phyloP scores from a whole-genome alignment of 768 basidiomycete species.

The Terana coerulea region DNA sequence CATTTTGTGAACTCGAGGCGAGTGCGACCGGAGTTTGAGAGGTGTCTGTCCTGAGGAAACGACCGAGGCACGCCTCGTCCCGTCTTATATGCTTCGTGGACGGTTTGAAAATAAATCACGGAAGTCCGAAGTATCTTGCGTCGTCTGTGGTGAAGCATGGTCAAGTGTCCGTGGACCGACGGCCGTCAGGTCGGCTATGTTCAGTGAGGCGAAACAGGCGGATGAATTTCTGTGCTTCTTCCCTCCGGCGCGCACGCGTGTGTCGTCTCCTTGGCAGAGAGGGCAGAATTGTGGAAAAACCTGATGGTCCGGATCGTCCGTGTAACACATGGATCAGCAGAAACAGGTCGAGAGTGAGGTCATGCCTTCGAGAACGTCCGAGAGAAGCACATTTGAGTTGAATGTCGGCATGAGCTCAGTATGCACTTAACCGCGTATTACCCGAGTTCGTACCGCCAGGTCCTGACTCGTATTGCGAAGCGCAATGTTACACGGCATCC shows the following conservation, averaged over 20 bases:
- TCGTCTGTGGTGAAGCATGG: too few relatives aligned
- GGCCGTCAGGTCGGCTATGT: too few relatives aligned
- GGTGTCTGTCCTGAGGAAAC: slow-evolving; percentile 5
- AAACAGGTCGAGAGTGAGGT: background rate
- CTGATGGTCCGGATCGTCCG: background rate
- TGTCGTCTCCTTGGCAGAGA: background rate
- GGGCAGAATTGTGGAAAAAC: slow-evolving; percentile 9
- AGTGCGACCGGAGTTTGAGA: background rate
- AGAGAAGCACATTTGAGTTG: background rate
- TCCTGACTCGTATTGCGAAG: too few relatives aligned
- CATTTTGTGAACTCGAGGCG: background rate
- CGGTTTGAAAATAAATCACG: background rate
- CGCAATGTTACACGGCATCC: too few relatives aligned
- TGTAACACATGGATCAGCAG: background rate
- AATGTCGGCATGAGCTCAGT: slow-evolving; percentile 5
- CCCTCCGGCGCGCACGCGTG: background rate
- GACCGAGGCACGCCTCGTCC: background rate
- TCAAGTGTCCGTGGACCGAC: background rate
- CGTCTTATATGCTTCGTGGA: slow-evolving; percentile 2
- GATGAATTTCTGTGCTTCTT: slow-evolving; percentile 4
- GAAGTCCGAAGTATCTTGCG: slow-evolving; percentile 1
- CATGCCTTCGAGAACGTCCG: background rate
- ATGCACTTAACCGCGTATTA: slow-evolving; percentile 7
- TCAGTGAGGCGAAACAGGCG: background rate
- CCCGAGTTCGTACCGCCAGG: slow-evolving; percentile 11